Percentiles rank a stretch among this genome's conserved stretches.
phyloP scores from a whole-genome alignment of 306 rosid genomes.

The Quercus alba region DNA sequence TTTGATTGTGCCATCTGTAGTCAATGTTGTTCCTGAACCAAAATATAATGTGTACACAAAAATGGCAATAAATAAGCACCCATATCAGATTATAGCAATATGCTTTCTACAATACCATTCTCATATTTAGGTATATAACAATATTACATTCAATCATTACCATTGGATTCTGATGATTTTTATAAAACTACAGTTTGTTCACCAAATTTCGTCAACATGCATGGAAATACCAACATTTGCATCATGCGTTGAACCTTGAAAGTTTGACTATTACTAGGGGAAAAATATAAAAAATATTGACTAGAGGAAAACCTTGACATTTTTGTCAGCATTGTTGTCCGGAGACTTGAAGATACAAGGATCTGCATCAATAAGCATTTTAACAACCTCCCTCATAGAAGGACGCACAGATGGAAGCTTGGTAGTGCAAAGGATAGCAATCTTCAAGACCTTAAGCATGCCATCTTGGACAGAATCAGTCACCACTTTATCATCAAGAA shows the following conservation, averaged over 20 bases:
- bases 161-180: background rate
- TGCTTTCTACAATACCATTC: background rate
- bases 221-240: background rate
- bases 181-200: background rate
- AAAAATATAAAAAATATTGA: constrained; percentile 2
- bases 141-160: background rate
- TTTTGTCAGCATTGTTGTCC: constrained; percentile 20
- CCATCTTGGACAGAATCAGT: constrained; percentile 34
- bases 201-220: background rate
- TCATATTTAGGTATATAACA: background rate
- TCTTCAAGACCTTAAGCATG: constrained; percentile 80
- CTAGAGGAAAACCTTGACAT: constrained; percentile 21
- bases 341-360: constrained; percentile 37
- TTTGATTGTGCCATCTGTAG: background rate
- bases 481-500: constrained; percentile 62
- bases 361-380: constrained; percentile 74
- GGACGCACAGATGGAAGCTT: constrained; percentile 90
- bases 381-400: constrained; percentile 85
- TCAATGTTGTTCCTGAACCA: background rate
- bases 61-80: background rate
- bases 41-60: background rate
- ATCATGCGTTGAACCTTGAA: background rate
- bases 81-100: background rate
- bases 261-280: background rate
- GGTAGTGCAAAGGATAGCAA: constrained; percentile 67